phyloP scores from a whole-genome alignment of 371 early-diverging fungal species.

The Apophysomyces variabilis region DNA sequence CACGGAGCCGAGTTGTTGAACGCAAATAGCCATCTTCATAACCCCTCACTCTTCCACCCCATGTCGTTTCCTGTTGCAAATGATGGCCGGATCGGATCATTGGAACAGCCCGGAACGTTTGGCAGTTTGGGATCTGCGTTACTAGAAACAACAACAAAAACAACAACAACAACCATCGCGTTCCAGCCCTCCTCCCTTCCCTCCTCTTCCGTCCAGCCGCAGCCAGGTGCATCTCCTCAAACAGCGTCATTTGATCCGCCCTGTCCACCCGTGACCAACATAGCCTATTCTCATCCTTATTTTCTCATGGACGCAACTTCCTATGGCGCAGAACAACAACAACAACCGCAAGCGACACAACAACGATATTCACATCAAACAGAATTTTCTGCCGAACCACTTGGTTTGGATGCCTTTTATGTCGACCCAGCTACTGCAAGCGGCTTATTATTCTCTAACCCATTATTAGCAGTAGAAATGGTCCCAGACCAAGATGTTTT shows the following conservation, averaged over 20 bases:
- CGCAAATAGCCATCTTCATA: not conserved
- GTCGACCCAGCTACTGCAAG: too few relatives aligned
- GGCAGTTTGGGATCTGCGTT: slow-evolving; percentile 7
- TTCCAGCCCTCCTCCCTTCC: not conserved
- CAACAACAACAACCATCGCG: not conserved
- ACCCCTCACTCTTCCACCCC: not conserved
- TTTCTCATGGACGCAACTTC: not conserved
- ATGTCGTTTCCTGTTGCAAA: not conserved
- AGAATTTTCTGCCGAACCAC: too few relatives aligned
- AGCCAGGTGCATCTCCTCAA: not conserved
- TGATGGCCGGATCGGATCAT: not conserved
- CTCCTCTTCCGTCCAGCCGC: not conserved
- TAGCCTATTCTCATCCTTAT: not conserved
- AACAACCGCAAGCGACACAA: not conserved
- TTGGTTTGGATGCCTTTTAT: too few relatives aligned
- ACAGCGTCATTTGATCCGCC: not conserved
- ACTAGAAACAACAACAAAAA: not conserved
- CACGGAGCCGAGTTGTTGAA: not conserved
- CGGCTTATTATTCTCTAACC: too few relatives aligned
- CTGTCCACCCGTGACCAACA: not conserved
- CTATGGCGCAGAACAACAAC: not conserved
- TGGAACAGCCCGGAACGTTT: not conserved
- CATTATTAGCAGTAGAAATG: too few relatives aligned
- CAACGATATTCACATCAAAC: not conserved
- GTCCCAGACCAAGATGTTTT: too few relatives aligned